A percentile compares a stretch with the other conserved stretches of the same genome.
Conservation (phyloP, 176 grass and related monocot species). For the Luzula sylvatica region DNA sequence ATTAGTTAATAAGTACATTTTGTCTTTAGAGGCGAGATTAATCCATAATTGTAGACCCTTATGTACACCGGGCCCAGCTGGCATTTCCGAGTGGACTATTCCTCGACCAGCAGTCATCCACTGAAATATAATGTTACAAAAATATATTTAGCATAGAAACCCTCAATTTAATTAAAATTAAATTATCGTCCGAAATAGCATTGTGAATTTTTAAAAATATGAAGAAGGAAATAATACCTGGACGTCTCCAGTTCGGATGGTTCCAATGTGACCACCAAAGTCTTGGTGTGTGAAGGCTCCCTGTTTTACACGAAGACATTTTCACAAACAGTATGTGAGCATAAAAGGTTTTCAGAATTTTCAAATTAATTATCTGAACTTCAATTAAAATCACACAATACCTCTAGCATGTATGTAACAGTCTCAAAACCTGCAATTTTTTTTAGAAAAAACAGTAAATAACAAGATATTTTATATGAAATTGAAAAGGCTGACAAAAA, state of each 20-base stretch:
- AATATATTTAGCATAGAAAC: not conserved
- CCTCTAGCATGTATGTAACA: slow-evolving; percentile 91
- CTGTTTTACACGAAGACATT: not conserved
- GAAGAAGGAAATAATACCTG: not conserved
- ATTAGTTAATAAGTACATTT: slow-evolving; percentile 32
- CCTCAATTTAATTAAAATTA: not conserved
- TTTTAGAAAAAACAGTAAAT: not conserved
- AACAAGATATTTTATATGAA: not conserved
- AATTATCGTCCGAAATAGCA: not conserved
- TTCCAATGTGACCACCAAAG: too few species aligned
- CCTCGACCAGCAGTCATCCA: slow-evolving; percentile 78
- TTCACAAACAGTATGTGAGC: not conserved
- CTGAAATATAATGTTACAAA: slow-evolving; percentile 24
- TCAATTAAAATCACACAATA: not conserved
- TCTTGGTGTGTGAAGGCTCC: too few species aligned
- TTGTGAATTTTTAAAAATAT: not conserved
- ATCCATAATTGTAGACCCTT: slow-evolving; percentile 87
- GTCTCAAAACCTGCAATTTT: slow-evolving; percentile 60
- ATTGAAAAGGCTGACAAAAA: not conserved
- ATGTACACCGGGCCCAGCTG: slow-evolving; percentile 39
- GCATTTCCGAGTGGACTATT: slow-evolving; percentile 79
- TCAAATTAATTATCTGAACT: not conserved
- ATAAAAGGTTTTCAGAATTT: not conserved
- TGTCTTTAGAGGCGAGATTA: slow-evolving; percentile 79
- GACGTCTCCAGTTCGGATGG: too few species aligned